Percentiles rank a stretch among this genome's conserved stretches.
phyloP scores from a whole-genome alignment of 1,284 basidiomycete genomes.

The Trichosporon coremiiforme region DNA sequence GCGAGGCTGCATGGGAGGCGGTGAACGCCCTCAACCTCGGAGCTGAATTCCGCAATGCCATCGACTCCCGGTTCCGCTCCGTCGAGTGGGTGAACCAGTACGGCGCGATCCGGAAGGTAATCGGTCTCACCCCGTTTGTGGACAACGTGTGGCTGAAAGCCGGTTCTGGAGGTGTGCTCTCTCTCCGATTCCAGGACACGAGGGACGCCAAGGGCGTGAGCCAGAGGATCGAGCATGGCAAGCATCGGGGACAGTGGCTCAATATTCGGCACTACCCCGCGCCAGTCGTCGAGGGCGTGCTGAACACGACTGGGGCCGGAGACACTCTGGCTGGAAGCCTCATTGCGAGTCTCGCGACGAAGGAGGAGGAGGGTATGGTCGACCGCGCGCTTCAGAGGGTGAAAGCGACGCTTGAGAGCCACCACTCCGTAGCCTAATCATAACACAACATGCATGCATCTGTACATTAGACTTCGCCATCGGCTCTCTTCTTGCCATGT shows the following conservation, averaged over 20 bases:
- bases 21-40: slow-evolving; percentile 67
- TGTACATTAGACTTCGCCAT: background rate
- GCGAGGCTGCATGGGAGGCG: slow-evolving; percentile 36
- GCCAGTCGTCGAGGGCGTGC: slow-evolving; percentile 59
- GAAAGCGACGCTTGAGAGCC: slow-evolving; percentile 38
- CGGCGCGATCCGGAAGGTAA: slow-evolving; percentile 75
- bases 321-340: slow-evolving; percentile 82
- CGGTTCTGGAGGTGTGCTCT: slow-evolving; percentile 62
- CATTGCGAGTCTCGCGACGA: slow-evolving; percentile 48
- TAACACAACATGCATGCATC: background rate
- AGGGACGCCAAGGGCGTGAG: slow-evolving; percentile 55
- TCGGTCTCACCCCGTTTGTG: slow-evolving; percentile 77
- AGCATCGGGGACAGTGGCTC: slow-evolving; percentile 42
- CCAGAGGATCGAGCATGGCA: slow-evolving; percentile 46
- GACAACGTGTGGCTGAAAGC: slow-evolving; percentile 79
- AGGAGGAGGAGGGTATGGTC: slow-evolving; percentile 35
- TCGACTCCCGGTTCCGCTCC: slow-evolving; percentile 58
- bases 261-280: slow-evolving; percentile 74
- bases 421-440: slow-evolving; percentile 42
- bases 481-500: too few relatives aligned
- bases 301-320: slow-evolving; percentile 86
- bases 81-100: slow-evolving; percentile 38
- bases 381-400: slow-evolving; percentile 40
- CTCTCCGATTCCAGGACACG: slow-evolving; percentile 52
- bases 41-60: slow-evolving; percentile 65